Base-by-base conservation (phyloP, 768 basidiomycete species). In the Mycena capillaripes region DNA sequence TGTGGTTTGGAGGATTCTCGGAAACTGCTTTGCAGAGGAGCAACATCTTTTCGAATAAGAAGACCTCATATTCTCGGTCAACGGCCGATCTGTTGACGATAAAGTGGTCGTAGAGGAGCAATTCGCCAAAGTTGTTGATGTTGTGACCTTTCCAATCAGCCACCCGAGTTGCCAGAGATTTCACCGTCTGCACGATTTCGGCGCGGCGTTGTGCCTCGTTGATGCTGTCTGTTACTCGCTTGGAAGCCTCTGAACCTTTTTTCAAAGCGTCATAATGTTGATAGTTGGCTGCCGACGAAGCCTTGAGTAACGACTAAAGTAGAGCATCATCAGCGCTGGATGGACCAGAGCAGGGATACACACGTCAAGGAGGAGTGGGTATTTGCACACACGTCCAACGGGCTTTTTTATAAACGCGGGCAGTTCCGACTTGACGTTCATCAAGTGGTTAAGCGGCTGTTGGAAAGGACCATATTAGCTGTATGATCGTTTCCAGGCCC, bases 141-240 rank as follows among this genome's bases (percentile, higher is more conserved):
- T 97, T 95, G 81, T 99, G 98, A 14, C 97, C 97, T 81, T 99
- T 99, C 98, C 98, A 99, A 81, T 99, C 98, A 75, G 97, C 96
- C 56, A 99, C 96, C 52, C 98, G 92, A 32, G 86, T 85, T 72
- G 92, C 88, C 10, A 99, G 89, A 76, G 93, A 94, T 81, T 93
- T 91, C 66, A 98, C 96, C 5, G 96, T 98, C 76, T 92, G 93
- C 48, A 92, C 86, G 77, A 99, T 99, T 84, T 98, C 95, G 59
- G 95, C 92, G 58, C 95, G 91, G 58, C 98, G 90, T 81, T 97
- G 92, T 27, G 95, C 94, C 82, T 99, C 98, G 80, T 99, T 99
- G 82, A 99, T 96, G 82, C 92, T 93, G 80, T 96, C 95, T 19
- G 97, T 93, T 77, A 99, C 96, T 32, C 97, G 93, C 83, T 96